Evolutionary conservation across 2,329 filamentous ascomycete genomes (phyloP).

Genomic region (Blastomyces percursus): DNA sequence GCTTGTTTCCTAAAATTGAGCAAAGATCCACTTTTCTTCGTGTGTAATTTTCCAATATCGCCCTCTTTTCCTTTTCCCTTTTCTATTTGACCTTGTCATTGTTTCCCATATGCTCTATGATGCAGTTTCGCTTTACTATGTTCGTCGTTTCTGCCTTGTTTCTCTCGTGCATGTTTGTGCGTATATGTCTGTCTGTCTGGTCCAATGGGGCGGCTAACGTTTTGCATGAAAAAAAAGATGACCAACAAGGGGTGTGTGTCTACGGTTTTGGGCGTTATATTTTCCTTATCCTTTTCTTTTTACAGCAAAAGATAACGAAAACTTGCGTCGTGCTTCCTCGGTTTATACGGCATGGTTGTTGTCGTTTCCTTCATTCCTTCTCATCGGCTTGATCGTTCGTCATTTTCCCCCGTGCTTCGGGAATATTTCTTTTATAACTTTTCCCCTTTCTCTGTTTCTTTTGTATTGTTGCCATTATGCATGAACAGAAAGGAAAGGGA

Average conservation of each 20-base stretch:
- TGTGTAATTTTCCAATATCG: constrained; percentile 7
- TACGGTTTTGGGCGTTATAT: not conserved
- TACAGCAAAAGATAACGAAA: not conserved
- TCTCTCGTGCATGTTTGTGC: not conserved
- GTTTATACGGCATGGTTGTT: not conserved
- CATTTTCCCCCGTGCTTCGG: not conserved
- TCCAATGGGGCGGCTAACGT: not conserved
- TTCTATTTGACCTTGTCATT: constrained; percentile 13
- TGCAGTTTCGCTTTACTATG: constrained; percentile 20
- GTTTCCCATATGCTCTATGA: constrained; percentile 29
- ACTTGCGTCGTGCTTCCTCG: not conserved
- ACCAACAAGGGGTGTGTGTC: not conserved
- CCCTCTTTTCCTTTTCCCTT: constrained; percentile 15
- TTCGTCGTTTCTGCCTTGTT: constrained; percentile 13
- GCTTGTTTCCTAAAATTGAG: constrained; percentile 5
- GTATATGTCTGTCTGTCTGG: not conserved
- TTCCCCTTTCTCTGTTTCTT: not conserved
- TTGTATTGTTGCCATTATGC: constrained; percentile 1
- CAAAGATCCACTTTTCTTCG: not conserved
- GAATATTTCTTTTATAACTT: not conserved
- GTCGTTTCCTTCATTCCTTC: not conserved
- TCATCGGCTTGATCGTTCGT: not conserved
- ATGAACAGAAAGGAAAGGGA: constrained; percentile 10
- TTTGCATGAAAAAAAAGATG: constrained; percentile 13
- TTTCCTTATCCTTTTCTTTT: not conserved